These are phyloP conservation scores for Vaccinium myrtillus DNA, from an alignment of 148 eudicot genomes.

Conservation along the genomic window DNA sequence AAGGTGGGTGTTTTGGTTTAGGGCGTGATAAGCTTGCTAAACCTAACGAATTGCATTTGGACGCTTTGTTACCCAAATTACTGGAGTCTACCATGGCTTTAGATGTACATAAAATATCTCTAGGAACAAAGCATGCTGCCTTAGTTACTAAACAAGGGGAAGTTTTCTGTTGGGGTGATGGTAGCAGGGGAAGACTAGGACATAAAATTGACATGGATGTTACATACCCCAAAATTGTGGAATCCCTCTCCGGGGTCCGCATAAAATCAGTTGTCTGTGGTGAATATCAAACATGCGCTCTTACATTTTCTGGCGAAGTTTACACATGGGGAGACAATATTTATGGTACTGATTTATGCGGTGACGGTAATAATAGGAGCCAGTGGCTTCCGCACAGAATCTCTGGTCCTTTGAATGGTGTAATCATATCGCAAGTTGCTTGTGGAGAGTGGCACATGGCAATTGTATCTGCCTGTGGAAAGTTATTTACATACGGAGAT, in stretches of 20 bases:
- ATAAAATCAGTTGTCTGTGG: conserved; percentile 35
- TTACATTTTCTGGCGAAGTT: conserved; percentile 39
- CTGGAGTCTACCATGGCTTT: conserved; percentile 33
- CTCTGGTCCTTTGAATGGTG: conserved; percentile 30
- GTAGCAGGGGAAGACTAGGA: conserved; percentile 36
- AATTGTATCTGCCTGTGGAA: conserved; percentile 36
- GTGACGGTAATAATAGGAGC: conserved; percentile 9
- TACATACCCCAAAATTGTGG: conserved; percentile 32
- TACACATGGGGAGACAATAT: conserved; percentile 38
- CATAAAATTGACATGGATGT: conserved; percentile 32
- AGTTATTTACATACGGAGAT: conserved; percentile 35
- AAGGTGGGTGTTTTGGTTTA: conserved; percentile 28
- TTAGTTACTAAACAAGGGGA: conserved; percentile 47
- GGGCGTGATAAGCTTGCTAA: conserved; percentile 19
- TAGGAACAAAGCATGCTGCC: conserved; percentile 40
- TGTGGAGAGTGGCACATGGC: conserved; percentile 50
- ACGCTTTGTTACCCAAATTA: conserved; percentile 35
- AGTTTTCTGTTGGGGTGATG: conserved; percentile 50
- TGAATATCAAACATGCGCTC: conserved; percentile 46
- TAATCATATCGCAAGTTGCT: conserved; percentile 30
- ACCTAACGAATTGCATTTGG: conserved; percentile 7
- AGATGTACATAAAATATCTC: conserved; percentile 33
- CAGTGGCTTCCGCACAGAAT: conserved; percentile 36
- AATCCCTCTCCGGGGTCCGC: conserved; percentile 22
- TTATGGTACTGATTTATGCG: conserved; percentile 11